Evolutionary conservation across 306 rosid genomes (phyloP), one percentile per base, ranked within the genome.

Genomic region (Fagus crenata): DNA sequence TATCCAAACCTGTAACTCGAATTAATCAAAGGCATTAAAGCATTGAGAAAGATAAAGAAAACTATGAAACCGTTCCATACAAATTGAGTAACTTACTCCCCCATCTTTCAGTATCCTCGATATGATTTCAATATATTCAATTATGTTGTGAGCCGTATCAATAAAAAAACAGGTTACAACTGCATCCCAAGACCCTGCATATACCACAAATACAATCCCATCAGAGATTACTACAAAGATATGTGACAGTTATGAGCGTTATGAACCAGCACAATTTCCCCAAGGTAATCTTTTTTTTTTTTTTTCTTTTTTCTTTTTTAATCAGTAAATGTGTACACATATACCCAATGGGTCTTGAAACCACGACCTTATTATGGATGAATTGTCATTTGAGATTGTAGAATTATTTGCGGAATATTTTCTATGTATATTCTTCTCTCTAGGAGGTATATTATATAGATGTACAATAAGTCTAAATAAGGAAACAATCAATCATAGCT

Each of bases 101-200:
- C 97, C 97, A 51, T 95, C 91, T 88, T 91, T 95, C 89, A 95
- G 81, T 59, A 95, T 78, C 80, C 80, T 81, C 60, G 97, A 92
- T 82, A 95, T 90, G 84, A 95, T 87, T 84, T 92, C 97, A 54
- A 95, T 87, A 78, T 95, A 95, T 86, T 92, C 97, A 67, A 95
- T 81, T 75, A 95, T 77, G 74, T 95, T 95, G 82, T 95, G 98
- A 39, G 97, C 97, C 0, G 98, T 95, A 74, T 95, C 98, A 31
- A 95, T 90, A 78, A 95, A 95, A 89, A 95, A 95, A 75, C 97
- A 95, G 49, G 99, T 95, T 75, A 90, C 99, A 77, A 92, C 91
- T 36, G 90, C 97, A 89, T 92, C 99, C 99, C 99, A 95, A n/a
- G 84, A 75, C 79, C 97, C 99, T 95, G 89, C 73, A 81, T 4